Percentiles rank a stretch among this genome's conserved stretches.
Conservation (phyloP, 495 filamentous ascomycete genomes). For the Neurospora intermedia region DNA sequence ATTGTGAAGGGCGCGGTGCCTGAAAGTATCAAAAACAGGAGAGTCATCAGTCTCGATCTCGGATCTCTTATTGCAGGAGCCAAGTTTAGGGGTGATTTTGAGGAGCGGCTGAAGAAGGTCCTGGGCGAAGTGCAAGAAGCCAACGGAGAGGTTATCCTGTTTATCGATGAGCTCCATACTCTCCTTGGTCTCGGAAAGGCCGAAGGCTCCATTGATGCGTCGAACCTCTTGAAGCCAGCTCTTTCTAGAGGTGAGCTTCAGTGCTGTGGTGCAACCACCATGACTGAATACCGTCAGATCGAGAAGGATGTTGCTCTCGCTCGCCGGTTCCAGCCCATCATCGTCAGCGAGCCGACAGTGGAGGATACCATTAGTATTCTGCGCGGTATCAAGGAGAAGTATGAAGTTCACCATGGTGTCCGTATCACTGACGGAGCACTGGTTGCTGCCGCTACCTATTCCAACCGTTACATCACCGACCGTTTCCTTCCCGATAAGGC, state of each 20-base stretch:
- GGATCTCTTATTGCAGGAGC: slow-evolving; percentile 90
- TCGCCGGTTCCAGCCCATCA: slow-evolving; percentile 84
- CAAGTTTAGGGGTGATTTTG: slow-evolving; percentile 92
- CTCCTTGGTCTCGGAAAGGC: slow-evolving; percentile 87
- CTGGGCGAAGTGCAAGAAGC: slow-evolving; percentile 85
- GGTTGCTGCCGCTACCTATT: slow-evolving; percentile 83
- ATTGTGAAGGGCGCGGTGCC: slow-evolving; percentile 91
- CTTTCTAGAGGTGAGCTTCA: slow-evolving; percentile 85
- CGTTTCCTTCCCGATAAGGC: slow-evolving; percentile 94
- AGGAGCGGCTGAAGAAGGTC: slow-evolving; percentile 85
- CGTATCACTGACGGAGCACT: slow-evolving; percentile 87
- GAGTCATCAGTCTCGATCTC: slow-evolving; percentile 75
- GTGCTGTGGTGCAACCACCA: slow-evolving; percentile 88
- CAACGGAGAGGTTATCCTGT: slow-evolving; percentile 80
- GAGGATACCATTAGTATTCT: slow-evolving; percentile 92
- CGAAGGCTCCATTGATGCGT: slow-evolving; percentile 92
- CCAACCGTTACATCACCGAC: slow-evolving; percentile 93
- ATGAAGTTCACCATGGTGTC: slow-evolving; percentile 93
- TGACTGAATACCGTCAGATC: slow-evolving; percentile 83
- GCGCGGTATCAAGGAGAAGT: slow-evolving; percentile 90
- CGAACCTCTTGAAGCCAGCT: slow-evolving; percentile 91
- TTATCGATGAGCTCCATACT: slow-evolving; percentile 92
- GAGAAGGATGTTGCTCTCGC: slow-evolving; percentile 95
- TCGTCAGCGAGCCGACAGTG: slow-evolving; percentile 79
- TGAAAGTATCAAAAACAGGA: slow-evolving; percentile 92